Base-by-base conservation (phyloP, 768 basidiomycete species). In the Naganishia kalamii region DNA sequence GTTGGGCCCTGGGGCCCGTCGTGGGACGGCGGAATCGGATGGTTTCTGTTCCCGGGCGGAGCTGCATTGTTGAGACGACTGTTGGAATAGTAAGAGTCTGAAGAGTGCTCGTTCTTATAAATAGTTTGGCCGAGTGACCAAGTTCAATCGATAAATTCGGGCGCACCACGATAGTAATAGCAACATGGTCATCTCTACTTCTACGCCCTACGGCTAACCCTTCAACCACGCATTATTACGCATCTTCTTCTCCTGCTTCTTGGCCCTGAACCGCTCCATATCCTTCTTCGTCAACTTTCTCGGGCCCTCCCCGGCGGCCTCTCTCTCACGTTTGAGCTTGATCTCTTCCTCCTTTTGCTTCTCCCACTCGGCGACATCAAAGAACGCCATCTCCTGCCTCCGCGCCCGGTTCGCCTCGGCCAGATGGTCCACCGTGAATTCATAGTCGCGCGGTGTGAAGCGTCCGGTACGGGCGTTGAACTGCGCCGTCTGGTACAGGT, bases 301-400 rank as follows among this genome's bases (percentile, higher is more conserved):
- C 35, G 40, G 30, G 10, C 41, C 35, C 27, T 41, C 61, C 21
- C 60, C 66, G 8, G 19, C 54, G 27, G 63, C 66, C 60, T 62
- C 60, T 25, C 48, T 49, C 62, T 60, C 54, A 17, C 66, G 32
- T 54, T 68, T 68, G 47, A 65, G 70, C n/a, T 47, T 29, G 19
- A 49, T 17, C 19, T 74, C 76, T 59, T 68, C 70, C 25, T 74
- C 72, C 37, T 69, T 44, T 60, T 68, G 70, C 62, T 65, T 60
- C 59, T 77, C 76, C 76, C 76, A 77, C 21, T 68, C 71, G 6
- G 74, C 71, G n/a, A 74, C 72, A 69, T 77, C 76, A 52, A 77
- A 77, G 64, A 73, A 77, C 41, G 71, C 70, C 35, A 54, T 72
- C 30, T 71, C 72, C 71, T 76, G 75, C 48, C 76, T 47, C 65